Conservation (phyloP, 1,284 basidiomycete genomes). For the Leccinum cinnamomeum region DNA sequence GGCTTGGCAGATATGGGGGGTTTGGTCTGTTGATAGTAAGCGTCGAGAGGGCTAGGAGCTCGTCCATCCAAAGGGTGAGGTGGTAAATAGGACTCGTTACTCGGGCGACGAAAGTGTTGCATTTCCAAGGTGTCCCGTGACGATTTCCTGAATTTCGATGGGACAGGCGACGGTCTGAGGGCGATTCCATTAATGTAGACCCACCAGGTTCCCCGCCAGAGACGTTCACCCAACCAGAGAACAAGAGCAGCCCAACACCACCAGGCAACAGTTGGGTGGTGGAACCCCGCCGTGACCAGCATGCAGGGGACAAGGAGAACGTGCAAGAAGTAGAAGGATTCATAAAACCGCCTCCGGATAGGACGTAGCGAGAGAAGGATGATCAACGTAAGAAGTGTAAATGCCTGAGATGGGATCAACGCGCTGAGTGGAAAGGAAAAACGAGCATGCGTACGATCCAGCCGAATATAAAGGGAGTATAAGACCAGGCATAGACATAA, state of each 20-base stretch:
- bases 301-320: slow-evolving; percentile 65
- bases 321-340: slow-evolving; percentile 76
- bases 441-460: slow-evolving; percentile 54
- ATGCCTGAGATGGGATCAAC: slow-evolving; percentile 50
- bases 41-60: too few species aligned
- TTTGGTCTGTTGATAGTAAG: slow-evolving; percentile 1
- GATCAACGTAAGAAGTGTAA: slow-evolving; percentile 67
- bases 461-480: slow-evolving; percentile 72
- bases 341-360: slow-evolving; percentile 70
- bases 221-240: slow-evolving; percentile 68
- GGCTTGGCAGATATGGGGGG: background rate
- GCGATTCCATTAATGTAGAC: slow-evolving; percentile 56
- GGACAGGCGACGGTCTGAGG: background rate
- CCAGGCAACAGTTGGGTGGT: slow-evolving; percentile 68
- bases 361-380: slow-evolving; percentile 63
- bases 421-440: slow-evolving; percentile 6
- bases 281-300: slow-evolving; percentile 61
- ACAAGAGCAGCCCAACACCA: slow-evolving; percentile 68
- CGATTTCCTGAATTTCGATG: slow-evolving; percentile 1
- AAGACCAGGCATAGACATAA: slow-evolving; percentile 65
- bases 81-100: too few species aligned
- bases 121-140: slow-evolving; percentile 28
- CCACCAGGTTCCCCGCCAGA: slow-evolving; percentile 61
- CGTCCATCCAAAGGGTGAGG: too few species aligned
- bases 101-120: slow-evolving; percentile 3